Evolutionary conservation across 345 rosid species (phyloP).

Genomic region (Citrus hindsii): DNA sequence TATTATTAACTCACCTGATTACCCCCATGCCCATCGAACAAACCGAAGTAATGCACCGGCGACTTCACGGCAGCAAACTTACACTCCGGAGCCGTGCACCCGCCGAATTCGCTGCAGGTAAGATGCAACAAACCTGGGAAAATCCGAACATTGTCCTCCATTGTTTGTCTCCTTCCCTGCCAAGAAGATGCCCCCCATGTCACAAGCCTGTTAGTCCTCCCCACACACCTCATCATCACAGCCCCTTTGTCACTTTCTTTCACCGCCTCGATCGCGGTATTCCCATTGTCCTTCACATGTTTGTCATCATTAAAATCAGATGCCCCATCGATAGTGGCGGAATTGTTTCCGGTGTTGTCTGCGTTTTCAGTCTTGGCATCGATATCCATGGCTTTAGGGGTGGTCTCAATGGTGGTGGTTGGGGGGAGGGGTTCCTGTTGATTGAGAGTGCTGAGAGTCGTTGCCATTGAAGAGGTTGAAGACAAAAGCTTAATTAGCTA

Average conservation of each 20-base stretch:
- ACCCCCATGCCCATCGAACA: constrained; percentile 19
- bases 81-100: constrained; percentile 10
- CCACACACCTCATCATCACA: constrained; percentile 1
- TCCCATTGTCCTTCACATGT: background rate
- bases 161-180: background rate
- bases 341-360: background rate
- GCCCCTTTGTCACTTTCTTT: background rate
- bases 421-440: background rate
- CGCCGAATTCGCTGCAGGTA: constrained; percentile 7
- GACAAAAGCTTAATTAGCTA: background rate
- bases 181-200: background rate
- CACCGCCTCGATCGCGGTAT: too few relatives aligned
- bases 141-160: constrained; percentile 9
- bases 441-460: background rate
- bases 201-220: constrained; percentile 8
- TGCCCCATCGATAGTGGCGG: too few relatives aligned
- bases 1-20: background rate
- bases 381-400: background rate
- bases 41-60: constrained; percentile 10
- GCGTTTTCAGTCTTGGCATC: background rate
- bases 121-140: background rate
- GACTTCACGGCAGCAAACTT: background rate
- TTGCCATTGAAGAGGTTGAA: constrained; percentile 3
- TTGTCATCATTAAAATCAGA: background rate
- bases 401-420: background rate